A percentile compares a stretch with the other conserved stretches of the same genome.
Conservation (phyloP, 305 asterid genomes). For the Stenogyne calaminthoides region DNA sequence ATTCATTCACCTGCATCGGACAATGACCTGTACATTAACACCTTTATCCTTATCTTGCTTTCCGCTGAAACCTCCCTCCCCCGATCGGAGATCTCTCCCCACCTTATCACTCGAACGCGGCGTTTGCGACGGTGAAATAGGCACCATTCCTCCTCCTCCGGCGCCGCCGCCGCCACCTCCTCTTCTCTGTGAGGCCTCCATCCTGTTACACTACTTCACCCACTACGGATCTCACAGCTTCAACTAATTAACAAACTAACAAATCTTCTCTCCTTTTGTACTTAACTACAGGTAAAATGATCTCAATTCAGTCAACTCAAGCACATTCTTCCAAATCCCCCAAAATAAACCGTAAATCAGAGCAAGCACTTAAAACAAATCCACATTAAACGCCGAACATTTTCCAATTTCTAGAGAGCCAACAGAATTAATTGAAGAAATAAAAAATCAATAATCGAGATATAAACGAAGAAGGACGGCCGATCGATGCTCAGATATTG, state of each 20-base stretch:
- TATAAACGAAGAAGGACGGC: conserved; percentile 19
- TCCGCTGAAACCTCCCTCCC: conserved; percentile 76
- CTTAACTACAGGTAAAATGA: conserved; percentile 31
- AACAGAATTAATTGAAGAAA: neutral
- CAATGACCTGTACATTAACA: conserved; percentile 92
- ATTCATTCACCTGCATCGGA: conserved; percentile 78
- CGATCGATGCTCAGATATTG: conserved; percentile 27
- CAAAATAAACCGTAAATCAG: conserved; percentile 24
- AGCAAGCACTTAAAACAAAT: conserved; percentile 15
- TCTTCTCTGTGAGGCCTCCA: conserved; percentile 71
- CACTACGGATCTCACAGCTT: conserved; percentile 42
- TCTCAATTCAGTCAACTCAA: conserved; percentile 39
- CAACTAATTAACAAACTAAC: neutral
- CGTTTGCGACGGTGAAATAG: conserved; percentile 85
- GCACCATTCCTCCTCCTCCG: conserved; percentile 56
- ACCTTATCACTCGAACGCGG: conserved; percentile 81
- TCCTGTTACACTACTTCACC: conserved; percentile 27
- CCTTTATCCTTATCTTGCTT: conserved; percentile 93
- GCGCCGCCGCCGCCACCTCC: conserved; percentile 63
- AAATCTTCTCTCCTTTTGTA: conserved; percentile 10
- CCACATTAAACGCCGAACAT: conserved; percentile 26
- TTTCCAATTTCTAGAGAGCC: neutral
- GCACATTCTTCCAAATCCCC: conserved; percentile 32
- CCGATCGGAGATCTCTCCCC: conserved; percentile 86
- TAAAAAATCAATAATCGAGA: neutral